Evolutionary conservation across 805 yeast species (phyloP).

Genomic region (Pichia thaimueangensis): DNA sequence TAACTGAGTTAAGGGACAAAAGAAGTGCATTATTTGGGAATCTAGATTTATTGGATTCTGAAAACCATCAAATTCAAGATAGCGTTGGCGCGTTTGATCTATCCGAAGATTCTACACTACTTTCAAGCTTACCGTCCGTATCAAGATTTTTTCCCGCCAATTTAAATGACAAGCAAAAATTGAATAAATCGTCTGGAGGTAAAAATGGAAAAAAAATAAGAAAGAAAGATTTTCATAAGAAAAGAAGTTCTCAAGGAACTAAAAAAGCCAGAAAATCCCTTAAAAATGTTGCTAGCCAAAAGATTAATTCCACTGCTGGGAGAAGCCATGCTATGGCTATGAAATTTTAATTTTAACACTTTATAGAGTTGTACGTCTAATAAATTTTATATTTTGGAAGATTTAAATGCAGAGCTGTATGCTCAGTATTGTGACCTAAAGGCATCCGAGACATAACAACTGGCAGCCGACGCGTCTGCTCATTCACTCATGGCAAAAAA

Average conservation of each 20-base stretch:
- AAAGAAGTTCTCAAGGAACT: background rate
- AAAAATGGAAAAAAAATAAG: background rate
- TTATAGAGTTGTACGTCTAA: too few relatives aligned
- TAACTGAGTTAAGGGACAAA: slow-evolving; percentile 19
- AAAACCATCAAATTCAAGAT: background rate
- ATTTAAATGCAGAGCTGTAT: too few relatives aligned
- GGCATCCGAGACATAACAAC: too few relatives aligned
- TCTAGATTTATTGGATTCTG: background rate
- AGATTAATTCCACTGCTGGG: background rate
- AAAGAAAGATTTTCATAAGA: background rate
- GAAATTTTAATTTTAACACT: background rate
- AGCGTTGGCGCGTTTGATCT: background rate
- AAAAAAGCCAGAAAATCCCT: background rate
- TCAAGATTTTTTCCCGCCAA: too few relatives aligned
- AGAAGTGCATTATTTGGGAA: slow-evolving; percentile 17
- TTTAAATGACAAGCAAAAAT: too few relatives aligned
- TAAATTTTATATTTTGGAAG: too few relatives aligned
- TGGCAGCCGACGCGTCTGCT: too few relatives aligned
- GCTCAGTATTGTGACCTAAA: too few relatives aligned
- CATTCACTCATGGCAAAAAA: too few relatives aligned
- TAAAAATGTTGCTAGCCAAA: background rate
- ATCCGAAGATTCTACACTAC: background rate
- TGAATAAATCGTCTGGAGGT: background rate
- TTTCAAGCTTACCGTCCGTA: too few relatives aligned
- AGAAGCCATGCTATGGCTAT: background rate